Base-by-base conservation (phyloP, 1,284 basidiomycete genomes). In the Veloboletus limbatus region DNA sequence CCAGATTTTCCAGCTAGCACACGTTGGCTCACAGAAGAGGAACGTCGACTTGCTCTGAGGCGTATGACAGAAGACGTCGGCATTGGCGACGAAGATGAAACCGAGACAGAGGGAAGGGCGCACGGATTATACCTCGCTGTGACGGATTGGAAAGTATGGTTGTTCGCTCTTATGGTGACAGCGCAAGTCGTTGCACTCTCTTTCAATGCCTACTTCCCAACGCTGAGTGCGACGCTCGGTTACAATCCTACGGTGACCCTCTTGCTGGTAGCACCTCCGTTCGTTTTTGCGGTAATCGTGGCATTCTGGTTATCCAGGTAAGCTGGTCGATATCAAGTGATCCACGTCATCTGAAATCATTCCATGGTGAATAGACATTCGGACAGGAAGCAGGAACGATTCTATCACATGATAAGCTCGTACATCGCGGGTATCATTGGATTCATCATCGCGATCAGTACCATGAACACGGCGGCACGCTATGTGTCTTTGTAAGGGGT, bases 191-290 rank as follows among this genome's bases (percentile, higher is more conserved):
- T 39, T 45, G 44, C 82, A 9, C 64, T 91, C 8, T 82, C 79
- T 9, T 92, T 90, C 76, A 89, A 89, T 63, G 82, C 82, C 24
- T 85, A 79, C 67, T 87, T 89, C 71, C 85, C 87, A 20, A 88
- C 85, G 1, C 63, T 85, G 50, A 79, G 69, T 35, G 76, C 74
- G 7, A 92, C 90, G 7, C 71, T 92, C 59, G 85, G 86, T 11
- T 90, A 77, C 65, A 74, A 69, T 55, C 66, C 71, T 26, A 85
- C 80, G 3, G 73, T 82, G 21, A 83, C 86, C 5, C 70, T 91
- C 26, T 59, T 91, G 34, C 73, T 92, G 48, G 88, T 84, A 53
- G 85, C 87, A 9, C 90, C 90, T 17, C 90, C 88, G 3, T 92
- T 82, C 71, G 70, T 78, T n/a, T 83, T 91, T 61, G 73, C 86